phyloP scores from a whole-genome alignment of 2,329 filamentous ascomycete species.

The Graphilbum ipis-grandicollis region DNA sequence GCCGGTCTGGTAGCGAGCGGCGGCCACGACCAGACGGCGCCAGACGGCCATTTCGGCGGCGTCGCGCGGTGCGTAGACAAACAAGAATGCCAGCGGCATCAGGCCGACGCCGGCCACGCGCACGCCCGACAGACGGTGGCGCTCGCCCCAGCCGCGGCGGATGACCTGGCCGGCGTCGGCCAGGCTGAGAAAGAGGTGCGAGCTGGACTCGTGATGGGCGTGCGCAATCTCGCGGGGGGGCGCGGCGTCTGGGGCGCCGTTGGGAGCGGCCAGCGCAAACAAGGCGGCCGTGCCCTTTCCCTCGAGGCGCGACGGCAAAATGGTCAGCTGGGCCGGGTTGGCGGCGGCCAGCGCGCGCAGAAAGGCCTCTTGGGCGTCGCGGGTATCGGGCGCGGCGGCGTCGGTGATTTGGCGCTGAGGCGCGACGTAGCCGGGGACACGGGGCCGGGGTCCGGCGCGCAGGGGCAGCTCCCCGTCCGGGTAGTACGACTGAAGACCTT shows the following conservation, averaged over 20 bases:
- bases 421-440: slow-evolving; percentile 17
- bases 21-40: slow-evolving; percentile 10
- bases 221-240: slow-evolving; percentile 17
- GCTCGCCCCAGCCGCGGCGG: slow-evolving; percentile 20
- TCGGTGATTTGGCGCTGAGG: slow-evolving; percentile 21
- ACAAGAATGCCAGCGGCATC: slow-evolving; percentile 19
- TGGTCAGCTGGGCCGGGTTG: slow-evolving; percentile 13
- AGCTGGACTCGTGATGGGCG: slow-evolving; percentile 20
- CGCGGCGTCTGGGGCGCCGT: slow-evolving; percentile 1
- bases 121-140: slow-evolving; percentile 18
- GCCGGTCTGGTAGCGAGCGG: slow-evolving; percentile 3
- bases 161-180: slow-evolving; percentile 19
- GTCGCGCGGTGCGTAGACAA: slow-evolving; percentile 23
- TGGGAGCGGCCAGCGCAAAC: slow-evolving; percentile 5
- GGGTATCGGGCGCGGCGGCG: slow-evolving; percentile 4
- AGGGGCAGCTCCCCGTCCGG: neutral
- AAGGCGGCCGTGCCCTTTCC: slow-evolving; percentile 15
- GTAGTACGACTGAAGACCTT: neutral
- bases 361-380: slow-evolving; percentile 12
- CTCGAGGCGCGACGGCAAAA: slow-evolving; percentile 15
- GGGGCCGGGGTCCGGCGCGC: slow-evolving; percentile 13
- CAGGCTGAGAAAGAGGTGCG: slow-evolving; percentile 20
- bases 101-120: neutral
- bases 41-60: slow-evolving; percentile 17
- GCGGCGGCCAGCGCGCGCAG: slow-evolving; percentile 10